These are phyloP conservation scores for Lizonia empirigonia DNA, from an alignment of 2,329 filamentous ascomycete species.

Conservation along the genomic window DNA sequence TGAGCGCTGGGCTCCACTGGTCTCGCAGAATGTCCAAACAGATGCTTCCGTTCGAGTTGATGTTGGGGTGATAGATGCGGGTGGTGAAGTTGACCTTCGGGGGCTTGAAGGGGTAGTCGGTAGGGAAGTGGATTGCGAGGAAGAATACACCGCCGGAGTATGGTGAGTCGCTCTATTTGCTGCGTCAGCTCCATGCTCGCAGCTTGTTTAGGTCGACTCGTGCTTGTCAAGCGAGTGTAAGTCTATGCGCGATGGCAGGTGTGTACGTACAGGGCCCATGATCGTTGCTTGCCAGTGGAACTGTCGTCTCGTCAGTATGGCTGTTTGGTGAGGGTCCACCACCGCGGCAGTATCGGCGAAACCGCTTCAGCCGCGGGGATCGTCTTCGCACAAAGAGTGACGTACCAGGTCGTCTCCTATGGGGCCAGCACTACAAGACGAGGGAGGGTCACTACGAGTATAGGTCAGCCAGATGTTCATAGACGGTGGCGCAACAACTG, in stretches of 20 bases:
- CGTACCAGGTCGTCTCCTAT: constrained; percentile 97
- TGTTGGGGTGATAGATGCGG: constrained; percentile 99
- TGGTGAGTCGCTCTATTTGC: constrained; percentile 81
- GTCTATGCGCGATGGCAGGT: constrained; percentile 3
- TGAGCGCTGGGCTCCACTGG: constrained; percentile 98
- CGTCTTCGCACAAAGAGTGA: constrained; percentile 38
- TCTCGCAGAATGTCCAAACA: constrained; percentile 98
- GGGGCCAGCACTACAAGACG: constrained; percentile 96
- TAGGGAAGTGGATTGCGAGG: constrained; percentile 97
- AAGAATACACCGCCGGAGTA: constrained; percentile 99
- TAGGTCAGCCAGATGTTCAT: constrained; percentile 41
- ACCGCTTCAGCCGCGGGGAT: constrained; percentile 41
- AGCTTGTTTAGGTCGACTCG: constrained; percentile 6
- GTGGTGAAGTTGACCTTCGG: constrained; percentile 99
- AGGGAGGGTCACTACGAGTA: constrained; percentile 83
- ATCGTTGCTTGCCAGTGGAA: constrained; percentile 99
- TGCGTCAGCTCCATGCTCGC: constrained; percentile 38
- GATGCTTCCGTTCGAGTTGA: constrained; percentile 99
- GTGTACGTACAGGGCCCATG: constrained; percentile 90
- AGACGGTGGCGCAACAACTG: constrained; percentile 15
- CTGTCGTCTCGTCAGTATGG: constrained; percentile 57
- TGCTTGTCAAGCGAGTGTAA: constrained; percentile 7
- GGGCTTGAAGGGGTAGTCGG: constrained; percentile 99
- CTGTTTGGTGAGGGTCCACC: constrained; percentile 18
- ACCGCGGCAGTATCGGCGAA: constrained; percentile 22